Evolutionary conservation across 2,329 filamentous ascomycete species (phyloP).

Genomic region (Berkeleyomyces basicola): DNA sequence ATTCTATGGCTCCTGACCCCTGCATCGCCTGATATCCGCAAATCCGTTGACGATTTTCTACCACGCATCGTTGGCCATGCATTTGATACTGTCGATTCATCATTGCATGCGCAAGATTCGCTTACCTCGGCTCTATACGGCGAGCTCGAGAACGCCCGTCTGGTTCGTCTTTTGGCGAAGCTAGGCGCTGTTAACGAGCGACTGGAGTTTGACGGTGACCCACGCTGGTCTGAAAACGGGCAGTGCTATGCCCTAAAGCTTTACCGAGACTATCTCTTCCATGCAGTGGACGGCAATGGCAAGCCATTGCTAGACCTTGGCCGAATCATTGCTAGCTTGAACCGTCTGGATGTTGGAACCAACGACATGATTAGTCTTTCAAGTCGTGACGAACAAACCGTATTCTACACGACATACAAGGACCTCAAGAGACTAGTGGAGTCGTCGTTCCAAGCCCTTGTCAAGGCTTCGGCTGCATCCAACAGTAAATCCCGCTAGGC

Average conservation of each 20-base stretch:
- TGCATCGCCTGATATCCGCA: conserved; percentile 36
- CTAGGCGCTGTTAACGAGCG: conserved; percentile 79
- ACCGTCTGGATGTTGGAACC: conserved; percentile 79
- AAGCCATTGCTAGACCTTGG: conserved; percentile 73
- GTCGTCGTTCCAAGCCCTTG: conserved; percentile 40
- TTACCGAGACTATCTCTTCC: conserved; percentile 94
- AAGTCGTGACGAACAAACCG: conserved; percentile 78
- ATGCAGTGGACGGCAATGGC: conserved; percentile 76
- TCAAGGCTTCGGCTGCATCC: conserved; percentile 28
- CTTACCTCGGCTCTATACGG: conserved; percentile 53
- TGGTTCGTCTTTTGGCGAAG: conserved; percentile 67
- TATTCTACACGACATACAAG: conserved; percentile 76
- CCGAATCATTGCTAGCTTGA: conserved; percentile 72
- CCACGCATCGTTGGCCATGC: conserved; percentile 63
- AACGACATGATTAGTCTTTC: conserved; percentile 76
- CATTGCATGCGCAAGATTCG: conserved; percentile 64
- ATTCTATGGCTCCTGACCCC: conserved; percentile 68
- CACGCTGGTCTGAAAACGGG: conserved; percentile 77
- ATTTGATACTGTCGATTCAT: conserved; percentile 56
- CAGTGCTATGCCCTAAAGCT: conserved; percentile 86
- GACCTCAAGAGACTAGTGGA: conserved; percentile 58
- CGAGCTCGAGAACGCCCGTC: conserved; percentile 78
- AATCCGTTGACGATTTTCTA: conserved; percentile 66
- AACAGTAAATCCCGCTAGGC: conserved; percentile 12
- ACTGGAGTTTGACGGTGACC: conserved; percentile 63